Conservation (phyloP, 164 flowering plant species). For the Vitis amurensis region DNA sequence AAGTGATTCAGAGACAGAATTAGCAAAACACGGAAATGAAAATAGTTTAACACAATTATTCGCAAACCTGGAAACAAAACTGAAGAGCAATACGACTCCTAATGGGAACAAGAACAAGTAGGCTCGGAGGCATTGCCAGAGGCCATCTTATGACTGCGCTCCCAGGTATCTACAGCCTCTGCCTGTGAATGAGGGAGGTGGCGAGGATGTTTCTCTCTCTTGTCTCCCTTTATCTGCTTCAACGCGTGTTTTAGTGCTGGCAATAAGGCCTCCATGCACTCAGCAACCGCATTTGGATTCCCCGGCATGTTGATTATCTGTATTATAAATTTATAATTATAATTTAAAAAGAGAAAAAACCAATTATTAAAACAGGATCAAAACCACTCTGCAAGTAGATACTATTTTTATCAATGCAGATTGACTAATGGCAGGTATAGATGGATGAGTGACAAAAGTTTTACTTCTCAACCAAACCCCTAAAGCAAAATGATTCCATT, state of each 20-base stretch:
- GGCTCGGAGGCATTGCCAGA: constrained; percentile 26
- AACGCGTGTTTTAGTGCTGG: constrained; percentile 91
- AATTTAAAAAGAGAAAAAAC: too few species aligned
- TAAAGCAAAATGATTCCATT: too few species aligned
- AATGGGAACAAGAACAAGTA: constrained; percentile 65
- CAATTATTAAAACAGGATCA: too few species aligned
- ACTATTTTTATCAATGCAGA: too few species aligned
- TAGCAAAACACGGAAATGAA: too few species aligned
- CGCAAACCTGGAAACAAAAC: too few species aligned
- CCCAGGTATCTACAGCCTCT: constrained; percentile 65
- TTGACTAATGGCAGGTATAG: too few species aligned
- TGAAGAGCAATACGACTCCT: background rate
- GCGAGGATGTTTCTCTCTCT: constrained; percentile 89
- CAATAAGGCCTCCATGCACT: constrained; percentile 85
- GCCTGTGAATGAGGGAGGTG: constrained; percentile 84
- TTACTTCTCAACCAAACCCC: too few species aligned
- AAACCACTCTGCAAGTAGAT: too few species aligned
- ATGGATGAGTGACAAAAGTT: too few species aligned
- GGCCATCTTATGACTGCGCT: constrained; percentile 56
- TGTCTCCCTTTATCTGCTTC: constrained; percentile 89
- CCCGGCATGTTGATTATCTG: constrained; percentile 99
- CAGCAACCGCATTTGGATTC: constrained; percentile 92
- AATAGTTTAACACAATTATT: too few species aligned
- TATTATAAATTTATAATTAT: background rate
- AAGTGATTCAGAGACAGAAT: too few species aligned